phyloP scores from a whole-genome alignment of 441 rosid species.

The Corymbia calophylla region DNA sequence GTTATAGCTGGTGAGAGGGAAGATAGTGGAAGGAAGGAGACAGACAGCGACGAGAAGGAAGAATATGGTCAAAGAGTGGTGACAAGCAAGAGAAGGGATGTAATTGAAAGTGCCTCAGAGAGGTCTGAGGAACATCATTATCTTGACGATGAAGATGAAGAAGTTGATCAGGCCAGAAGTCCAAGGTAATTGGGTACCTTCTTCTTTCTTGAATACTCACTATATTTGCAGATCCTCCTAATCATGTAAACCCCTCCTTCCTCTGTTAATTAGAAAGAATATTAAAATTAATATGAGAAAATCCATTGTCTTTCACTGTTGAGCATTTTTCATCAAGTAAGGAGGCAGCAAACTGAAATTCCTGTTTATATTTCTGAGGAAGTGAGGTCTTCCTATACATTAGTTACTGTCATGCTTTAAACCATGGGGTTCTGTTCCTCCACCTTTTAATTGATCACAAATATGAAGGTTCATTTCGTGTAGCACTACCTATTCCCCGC shows the following conservation, averaged over 20 bases:
- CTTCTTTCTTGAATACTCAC: not conserved
- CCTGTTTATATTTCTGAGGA: not conserved
- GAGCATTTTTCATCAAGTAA: not conserved
- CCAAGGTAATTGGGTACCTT: slow-evolving; percentile 36
- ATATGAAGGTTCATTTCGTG: not conserved
- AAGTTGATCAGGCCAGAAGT: slow-evolving; percentile 75
- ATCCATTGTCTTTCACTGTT: not conserved
- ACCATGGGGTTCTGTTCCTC: not conserved
- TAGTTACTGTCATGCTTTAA: not conserved
- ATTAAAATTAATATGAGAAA: not conserved
- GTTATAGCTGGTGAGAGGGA: slow-evolving; percentile 64
- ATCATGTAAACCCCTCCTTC: not conserved
- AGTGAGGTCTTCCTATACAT: not conserved
- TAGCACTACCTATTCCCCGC: not conserved
- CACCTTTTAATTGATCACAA: not conserved
- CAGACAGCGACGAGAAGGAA: slow-evolving; percentile 71
- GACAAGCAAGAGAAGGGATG: slow-evolving; percentile 50
- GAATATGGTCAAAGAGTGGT: slow-evolving; percentile 56
- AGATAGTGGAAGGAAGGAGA: slow-evolving; percentile 61
- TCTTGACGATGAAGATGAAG: slow-evolving; percentile 77
- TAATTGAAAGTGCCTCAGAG: slow-evolving; percentile 82
- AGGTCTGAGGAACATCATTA: slow-evolving; percentile 74
- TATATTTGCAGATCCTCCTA: not conserved
- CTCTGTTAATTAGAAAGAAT: not conserved
- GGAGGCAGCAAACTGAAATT: not conserved